Evolutionary conservation across 805 yeast species (phyloP).

Genomic region (Candida silvatica): DNA sequence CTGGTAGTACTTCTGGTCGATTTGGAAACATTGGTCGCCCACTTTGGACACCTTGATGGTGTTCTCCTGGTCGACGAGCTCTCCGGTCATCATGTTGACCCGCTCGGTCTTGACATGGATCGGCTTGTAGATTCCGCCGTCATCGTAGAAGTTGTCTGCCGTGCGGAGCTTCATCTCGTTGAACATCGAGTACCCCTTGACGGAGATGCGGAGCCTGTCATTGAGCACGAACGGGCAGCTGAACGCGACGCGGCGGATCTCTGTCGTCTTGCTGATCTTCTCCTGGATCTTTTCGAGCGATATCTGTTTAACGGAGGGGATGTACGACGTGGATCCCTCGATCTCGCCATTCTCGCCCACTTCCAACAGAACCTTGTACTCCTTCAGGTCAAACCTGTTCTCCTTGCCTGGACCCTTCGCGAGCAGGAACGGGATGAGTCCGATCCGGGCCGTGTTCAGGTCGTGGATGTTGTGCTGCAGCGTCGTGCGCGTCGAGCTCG

Average conservation of each 20-base stretch:
- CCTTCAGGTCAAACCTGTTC: slow-evolving; percentile 31
- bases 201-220: slow-evolving; percentile 46
- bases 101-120: slow-evolving; percentile 40
- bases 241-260: slow-evolving; percentile 55
- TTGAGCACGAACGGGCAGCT: slow-evolving; percentile 52
- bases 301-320: slow-evolving; percentile 33
- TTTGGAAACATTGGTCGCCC: slow-evolving; percentile 37
- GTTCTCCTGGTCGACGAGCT: slow-evolving; percentile 22
- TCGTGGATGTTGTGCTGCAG: slow-evolving; percentile 54
- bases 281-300: slow-evolving; percentile 34
- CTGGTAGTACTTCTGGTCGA: slow-evolving; percentile 28
- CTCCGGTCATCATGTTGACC: slow-evolving; percentile 34
- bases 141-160: slow-evolving; percentile 45
- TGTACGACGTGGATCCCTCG: slow-evolving; percentile 5
- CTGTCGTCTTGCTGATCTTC: slow-evolving; percentile 46
- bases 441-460: slow-evolving; percentile 42
- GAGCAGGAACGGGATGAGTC: slow-evolving; percentile 53
- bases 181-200: slow-evolving; percentile 64
- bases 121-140: slow-evolving; percentile 39
- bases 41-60: slow-evolving; percentile 31
- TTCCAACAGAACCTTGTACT: slow-evolving; percentile 29
- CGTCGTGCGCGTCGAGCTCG: slow-evolving; percentile 32
- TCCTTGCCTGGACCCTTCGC: slow-evolving; percentile 11
- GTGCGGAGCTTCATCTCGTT: slow-evolving; percentile 42
- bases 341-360: slow-evolving; percentile 6